Base-by-base conservation (phyloP, 768 basidiomycete genomes). In the Leccinum ochraceum region DNA sequence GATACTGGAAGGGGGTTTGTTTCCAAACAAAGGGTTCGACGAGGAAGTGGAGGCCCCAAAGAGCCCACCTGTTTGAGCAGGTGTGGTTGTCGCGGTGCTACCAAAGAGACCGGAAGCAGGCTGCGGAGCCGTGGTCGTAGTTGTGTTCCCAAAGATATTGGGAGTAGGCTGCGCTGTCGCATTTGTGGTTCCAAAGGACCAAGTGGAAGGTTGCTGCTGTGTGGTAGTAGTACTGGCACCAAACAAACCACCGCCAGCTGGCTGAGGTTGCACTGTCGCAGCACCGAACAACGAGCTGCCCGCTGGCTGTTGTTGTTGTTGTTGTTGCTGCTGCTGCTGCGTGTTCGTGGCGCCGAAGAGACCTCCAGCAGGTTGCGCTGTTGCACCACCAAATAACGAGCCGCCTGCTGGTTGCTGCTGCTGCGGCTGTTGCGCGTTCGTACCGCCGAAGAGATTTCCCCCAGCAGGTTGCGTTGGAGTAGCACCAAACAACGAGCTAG, bases 11-110 rank as follows among this genome's bases (percentile, higher is more conserved):
- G 74, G 70, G 17, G 66, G 66, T 56, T 70, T 73, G 56, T 72
- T 74, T 14, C 77, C 78, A 51, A 81, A 80, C 30, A 78, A 60
- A 42, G 75, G 68, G 54, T 75, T 70, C 44, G 68, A 65, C 34
- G 67, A 66, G 44, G 72, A 51, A 37, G 60, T 62, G 2, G 71
- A 59, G 46, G n/a, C 54, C 16, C 75, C 75, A 60, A 75, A 77
- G 4, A 66, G 50, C 34, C 74, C 68, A 1, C 63, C 62, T n/a
- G 56, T 62, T 52, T 65, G 63, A 8, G 57, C 60, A 28, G 67
- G 71, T 36, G 63, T 24, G 26, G 58, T 59, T n/a, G 68, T 66
- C 16, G 60, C 48, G 6, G 67, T 65, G 52, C 46, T 60, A 14
- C 75, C 70, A 63, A 77, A 77, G 52, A 76, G 58, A 49, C 63